phyloP scores from a whole-genome alignment of 2,329 filamentous ascomycete genomes.

The Teratosphaeria destructans region DNA sequence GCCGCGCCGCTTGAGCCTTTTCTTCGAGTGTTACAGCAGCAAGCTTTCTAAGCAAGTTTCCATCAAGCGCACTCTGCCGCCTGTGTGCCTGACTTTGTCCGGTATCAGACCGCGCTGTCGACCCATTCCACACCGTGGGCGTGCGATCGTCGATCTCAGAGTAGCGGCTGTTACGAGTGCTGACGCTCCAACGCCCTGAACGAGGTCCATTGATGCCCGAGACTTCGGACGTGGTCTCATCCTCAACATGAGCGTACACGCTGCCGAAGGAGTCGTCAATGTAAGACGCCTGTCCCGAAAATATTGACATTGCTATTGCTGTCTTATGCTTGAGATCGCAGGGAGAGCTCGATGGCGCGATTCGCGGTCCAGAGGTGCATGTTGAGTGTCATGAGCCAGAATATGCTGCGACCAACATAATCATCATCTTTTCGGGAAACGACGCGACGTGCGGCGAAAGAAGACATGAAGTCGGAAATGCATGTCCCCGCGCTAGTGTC shows the following conservation, averaged over 20 bases:
- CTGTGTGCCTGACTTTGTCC: background rate
- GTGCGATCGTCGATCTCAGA: constrained; percentile 20
- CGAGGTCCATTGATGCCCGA: constrained; percentile 8
- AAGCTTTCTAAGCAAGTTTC: constrained; percentile 4
- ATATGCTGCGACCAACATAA: background rate
- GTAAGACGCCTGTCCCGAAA: constrained; percentile 4
- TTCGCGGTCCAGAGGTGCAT: background rate
- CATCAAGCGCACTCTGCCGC: background rate
- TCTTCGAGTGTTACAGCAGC: constrained; percentile 1
- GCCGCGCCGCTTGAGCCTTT: background rate
- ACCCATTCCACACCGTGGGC: constrained; percentile 10
- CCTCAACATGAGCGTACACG: background rate
- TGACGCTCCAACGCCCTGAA: constrained; percentile 11
- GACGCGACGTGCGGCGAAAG: background rate
- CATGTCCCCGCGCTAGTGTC: background rate
- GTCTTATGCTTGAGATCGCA: background rate
- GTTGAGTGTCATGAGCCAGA: background rate
- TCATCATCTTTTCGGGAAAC: no score
- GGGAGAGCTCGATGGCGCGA: background rate
- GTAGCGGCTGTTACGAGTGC: constrained; percentile 3
- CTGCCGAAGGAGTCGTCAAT: constrained; percentile 14
- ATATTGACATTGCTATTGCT: background rate
- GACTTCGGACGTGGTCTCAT: background rate
- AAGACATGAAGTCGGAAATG: background rate
- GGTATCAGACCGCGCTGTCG: background rate